These are phyloP conservation scores for Solanum pimpinellifolium DNA, from an alignment of 257 asterid genomes.

Conservation along the genomic window DNA sequence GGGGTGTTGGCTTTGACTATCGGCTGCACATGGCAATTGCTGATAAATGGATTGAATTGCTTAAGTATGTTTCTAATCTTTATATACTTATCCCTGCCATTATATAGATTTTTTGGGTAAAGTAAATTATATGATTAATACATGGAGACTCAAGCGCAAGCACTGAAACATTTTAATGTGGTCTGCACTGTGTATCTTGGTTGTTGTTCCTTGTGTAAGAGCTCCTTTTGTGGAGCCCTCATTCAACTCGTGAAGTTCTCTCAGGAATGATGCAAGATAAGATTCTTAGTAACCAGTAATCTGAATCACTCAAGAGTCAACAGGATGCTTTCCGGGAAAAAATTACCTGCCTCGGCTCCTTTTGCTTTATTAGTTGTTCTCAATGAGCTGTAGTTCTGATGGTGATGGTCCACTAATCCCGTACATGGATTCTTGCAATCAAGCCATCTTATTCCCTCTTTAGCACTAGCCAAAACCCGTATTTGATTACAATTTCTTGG, in stretches of 20 bases:
- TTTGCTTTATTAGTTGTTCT: not conserved
- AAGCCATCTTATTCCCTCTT: not conserved
- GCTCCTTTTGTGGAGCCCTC: not conserved
- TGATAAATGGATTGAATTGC: conserved; percentile 94
- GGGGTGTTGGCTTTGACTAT: conserved; percentile 95
- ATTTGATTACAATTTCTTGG: not conserved
- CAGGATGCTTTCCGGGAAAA: not conserved
- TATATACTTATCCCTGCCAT: conserved; percentile 5
- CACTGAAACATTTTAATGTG: not conserved
- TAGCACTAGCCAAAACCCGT: not conserved
- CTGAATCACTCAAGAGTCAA: not conserved
- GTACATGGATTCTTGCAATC: not conserved
- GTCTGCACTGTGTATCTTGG: not conserved
- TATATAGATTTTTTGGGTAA: not conserved
- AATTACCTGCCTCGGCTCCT: not conserved
- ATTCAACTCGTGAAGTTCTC: not conserved
- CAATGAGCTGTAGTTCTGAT: not conserved
- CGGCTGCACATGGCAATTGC: conserved; percentile 99
- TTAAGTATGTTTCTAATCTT: conserved; percentile 50
- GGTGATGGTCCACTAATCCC: not conserved
- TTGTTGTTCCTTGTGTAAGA: not conserved
- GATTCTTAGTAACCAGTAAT: not conserved
- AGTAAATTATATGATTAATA: not conserved
- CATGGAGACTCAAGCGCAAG: not conserved
- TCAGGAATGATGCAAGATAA: not conserved